phyloP scores from a whole-genome alignment of 495 filamentous ascomycete species.

The Penicillium macrosclerotiorum region DNA sequence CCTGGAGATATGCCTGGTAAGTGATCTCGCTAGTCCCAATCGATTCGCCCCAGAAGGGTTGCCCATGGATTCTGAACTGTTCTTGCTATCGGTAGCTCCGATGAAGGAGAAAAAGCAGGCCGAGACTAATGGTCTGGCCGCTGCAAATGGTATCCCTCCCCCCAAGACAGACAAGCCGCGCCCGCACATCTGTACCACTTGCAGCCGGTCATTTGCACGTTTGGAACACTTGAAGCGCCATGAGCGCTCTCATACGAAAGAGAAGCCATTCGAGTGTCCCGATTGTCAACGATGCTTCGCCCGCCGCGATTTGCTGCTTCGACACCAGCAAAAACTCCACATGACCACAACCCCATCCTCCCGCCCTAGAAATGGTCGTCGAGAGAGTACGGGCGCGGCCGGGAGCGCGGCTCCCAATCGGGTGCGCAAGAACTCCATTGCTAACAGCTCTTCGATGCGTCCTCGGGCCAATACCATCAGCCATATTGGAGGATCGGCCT shows the following conservation, averaged over 20 bases:
- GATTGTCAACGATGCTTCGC: constrained; percentile 96
- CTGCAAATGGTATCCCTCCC: constrained; percentile 50
- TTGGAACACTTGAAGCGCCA: constrained; percentile 97
- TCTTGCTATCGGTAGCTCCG: constrained; percentile 15
- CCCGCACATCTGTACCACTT: constrained; percentile 92
- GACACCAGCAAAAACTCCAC: constrained; percentile 98
- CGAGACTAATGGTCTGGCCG: constrained; percentile 34
- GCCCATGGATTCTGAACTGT: constrained; percentile 21
- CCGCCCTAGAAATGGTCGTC: constrained; percentile 72
- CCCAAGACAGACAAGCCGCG: constrained; percentile 97
- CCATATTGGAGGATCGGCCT: constrained; percentile 77
- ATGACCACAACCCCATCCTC: constrained; percentile 92
- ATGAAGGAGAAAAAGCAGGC: constrained; percentile 35
- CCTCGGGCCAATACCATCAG: constrained; percentile 96
- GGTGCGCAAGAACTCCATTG: constrained; percentile 90
- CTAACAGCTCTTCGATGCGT: constrained; percentile 67
- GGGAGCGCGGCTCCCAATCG: constrained; percentile 64
- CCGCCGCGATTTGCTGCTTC: constrained; percentile 82
- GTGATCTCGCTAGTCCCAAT: constrained; percentile 14
- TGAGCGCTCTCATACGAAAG: constrained; percentile 97
- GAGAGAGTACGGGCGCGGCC: constrained; percentile 80
- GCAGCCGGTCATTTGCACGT: constrained; percentile 87
- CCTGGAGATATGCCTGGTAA: constrained; percentile 45
- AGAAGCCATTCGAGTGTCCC: constrained; percentile 98
- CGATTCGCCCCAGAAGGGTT: constrained; percentile 1